Percentiles rank a stretch among this genome's conserved stretches.
Evolutionary conservation across 2,329 filamentous ascomycete genomes (phyloP).

Genomic region (Cordyceps fumosorosea): DNA sequence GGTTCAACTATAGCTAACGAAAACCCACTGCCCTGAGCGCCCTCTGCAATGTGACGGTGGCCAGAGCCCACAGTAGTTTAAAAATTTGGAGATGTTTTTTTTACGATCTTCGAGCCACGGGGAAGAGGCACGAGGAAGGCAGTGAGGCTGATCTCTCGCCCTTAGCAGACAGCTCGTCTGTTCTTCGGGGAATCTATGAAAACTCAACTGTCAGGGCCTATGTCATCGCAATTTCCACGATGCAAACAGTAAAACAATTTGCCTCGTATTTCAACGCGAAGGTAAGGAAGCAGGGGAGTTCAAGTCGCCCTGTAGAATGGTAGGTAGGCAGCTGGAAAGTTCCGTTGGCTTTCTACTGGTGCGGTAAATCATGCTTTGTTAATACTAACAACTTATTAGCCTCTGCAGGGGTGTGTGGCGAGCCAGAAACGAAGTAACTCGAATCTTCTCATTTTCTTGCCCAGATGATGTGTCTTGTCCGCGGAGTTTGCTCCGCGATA

Average conservation of each 20-base stretch:
- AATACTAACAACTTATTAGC: too few species aligned
- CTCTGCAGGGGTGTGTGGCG: not conserved
- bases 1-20: not conserved
- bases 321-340: not conserved
- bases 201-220: not conserved
- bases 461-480: not conserved
- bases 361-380: too few species aligned
- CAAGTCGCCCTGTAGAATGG: not conserved
- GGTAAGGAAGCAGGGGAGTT: not conserved
- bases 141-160: not conserved
- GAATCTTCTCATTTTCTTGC: too few species aligned
- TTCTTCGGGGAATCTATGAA: not conserved
- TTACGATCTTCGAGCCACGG: too few species aligned
- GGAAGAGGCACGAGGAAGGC: not conserved
- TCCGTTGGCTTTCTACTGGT: not conserved
- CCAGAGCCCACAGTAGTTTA: not conserved
- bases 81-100: not conserved
- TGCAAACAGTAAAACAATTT: not conserved
- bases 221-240: not conserved
- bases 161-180: not conserved
- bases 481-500: not conserved
- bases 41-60: not conserved
- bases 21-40: not conserved
- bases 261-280: not conserved
- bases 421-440: not conserved